A percentile compares a stretch with the other conserved stretches of the same genome.
Evolutionary conservation across 2,329 filamentous ascomycete genomes (phyloP).

Genomic region (Tolypocladium tropicale): DNA sequence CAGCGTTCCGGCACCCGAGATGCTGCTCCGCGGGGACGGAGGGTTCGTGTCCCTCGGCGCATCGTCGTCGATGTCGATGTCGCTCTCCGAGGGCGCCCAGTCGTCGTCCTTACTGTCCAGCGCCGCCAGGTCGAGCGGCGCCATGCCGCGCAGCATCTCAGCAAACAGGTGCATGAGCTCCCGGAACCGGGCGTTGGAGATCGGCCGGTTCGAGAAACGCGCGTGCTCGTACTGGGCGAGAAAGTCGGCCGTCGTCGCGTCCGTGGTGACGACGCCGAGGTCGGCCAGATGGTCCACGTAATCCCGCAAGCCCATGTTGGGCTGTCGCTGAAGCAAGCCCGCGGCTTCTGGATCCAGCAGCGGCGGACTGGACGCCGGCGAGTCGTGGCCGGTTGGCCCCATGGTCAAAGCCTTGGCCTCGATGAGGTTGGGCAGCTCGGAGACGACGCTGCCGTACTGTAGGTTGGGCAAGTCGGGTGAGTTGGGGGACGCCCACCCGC

Average conservation of each 20-base stretch:
- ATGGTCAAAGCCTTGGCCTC: slow-evolving; percentile 89
- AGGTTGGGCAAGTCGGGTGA: slow-evolving; percentile 66
- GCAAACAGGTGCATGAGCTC: slow-evolving; percentile 78
- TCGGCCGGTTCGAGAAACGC: slow-evolving; percentile 63
- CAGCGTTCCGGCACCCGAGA: slow-evolving; percentile 15
- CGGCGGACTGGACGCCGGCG: slow-evolving; percentile 26
- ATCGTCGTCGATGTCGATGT: slow-evolving; percentile 37
- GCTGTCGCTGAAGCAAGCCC: slow-evolving; percentile 58
- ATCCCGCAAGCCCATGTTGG: slow-evolving; percentile 63
- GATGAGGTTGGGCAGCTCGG: slow-evolving; percentile 79
- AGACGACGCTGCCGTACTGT: slow-evolving; percentile 73
- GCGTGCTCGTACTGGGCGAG: slow-evolving; percentile 71
- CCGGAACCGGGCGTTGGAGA: slow-evolving; percentile 63
- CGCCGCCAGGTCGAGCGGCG: slow-evolving; percentile 43
- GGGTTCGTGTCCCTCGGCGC: slow-evolving; percentile 31
- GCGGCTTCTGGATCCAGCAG: slow-evolving; percentile 58
- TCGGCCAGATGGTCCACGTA: slow-evolving; percentile 64
- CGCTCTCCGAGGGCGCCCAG: slow-evolving; percentile 23
- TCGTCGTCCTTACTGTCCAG: slow-evolving; percentile 25
- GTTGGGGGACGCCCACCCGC: slow-evolving; percentile 78
- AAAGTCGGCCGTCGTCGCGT: slow-evolving; percentile 48
- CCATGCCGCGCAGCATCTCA: slow-evolving; percentile 68
- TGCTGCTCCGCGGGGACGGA: slow-evolving; percentile 25
- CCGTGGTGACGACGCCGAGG: slow-evolving; percentile 48
- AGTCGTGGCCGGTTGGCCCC: slow-evolving; percentile 46